Evolutionary conservation across 2,329 filamentous ascomycete species (phyloP), one percentile per base, ranked within the genome.

Genomic region (Atkinsonella texensis): DNA sequence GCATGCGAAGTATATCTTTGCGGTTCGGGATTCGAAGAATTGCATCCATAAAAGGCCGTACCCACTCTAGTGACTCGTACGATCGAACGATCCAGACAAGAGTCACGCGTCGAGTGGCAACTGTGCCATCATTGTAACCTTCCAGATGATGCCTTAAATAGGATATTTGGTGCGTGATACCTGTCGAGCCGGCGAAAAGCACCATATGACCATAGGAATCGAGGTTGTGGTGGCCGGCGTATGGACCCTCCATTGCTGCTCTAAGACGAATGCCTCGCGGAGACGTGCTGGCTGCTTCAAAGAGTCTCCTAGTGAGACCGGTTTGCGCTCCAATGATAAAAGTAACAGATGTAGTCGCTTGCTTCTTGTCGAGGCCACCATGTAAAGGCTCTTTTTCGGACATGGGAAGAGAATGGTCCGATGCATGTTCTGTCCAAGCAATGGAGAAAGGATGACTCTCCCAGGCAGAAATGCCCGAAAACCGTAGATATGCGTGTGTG

Each of bases 11-110:
- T 32, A 95, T 76, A 48, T 95, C 88, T 53, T 87, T 81, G 50
- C 90, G 84, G 59, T 83, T 79, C 12, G 88, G 85, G 76, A 96
- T 84, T 52, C 78, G 77, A 33, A 97, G 75, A 50, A 97, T 70
- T 51, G 73, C 68, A 58, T 85, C 79, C 78, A 85, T 84, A 84
- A 87, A 97, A 5, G 88, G 87, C 8, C 88, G 81, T 53, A 95
- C 87, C 91, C 93, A 97, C 66, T 95, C 89, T 8, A 97, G 78
- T 52, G 91, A 84, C 62, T 95, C 85, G 39, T 86, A 85, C 51
- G 89, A 88, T 55, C 93, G 88, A 57, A 97, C 86, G 62, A 95
- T 84, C 93, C 93, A 97, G 54, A 96, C 81, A 8, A 97, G 80
- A 1, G 85, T 87, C 46, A 97, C 71, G 41, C 84, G 82, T 49